A percentile compares a stretch with the other conserved stretches of the same genome.
Conservation (phyloP, 805 yeast genomes). For the Kodamaea kakaduensis region DNA sequence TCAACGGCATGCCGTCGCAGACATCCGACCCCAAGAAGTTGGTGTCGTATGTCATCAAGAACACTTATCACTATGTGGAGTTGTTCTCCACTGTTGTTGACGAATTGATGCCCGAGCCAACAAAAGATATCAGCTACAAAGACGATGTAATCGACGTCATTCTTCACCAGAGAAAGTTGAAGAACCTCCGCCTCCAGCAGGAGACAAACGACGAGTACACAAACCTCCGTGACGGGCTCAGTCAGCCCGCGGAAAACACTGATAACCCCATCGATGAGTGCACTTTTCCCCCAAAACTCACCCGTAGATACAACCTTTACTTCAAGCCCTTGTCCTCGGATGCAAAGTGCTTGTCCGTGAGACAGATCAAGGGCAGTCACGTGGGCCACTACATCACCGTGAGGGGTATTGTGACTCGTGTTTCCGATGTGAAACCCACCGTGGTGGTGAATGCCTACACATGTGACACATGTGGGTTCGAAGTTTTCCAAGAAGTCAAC, state of each 20-base stretch:
- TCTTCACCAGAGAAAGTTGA: slow-evolving; percentile 79
- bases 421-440: slow-evolving; percentile 92
- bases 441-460: slow-evolving; percentile 91
- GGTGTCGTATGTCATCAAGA: slow-evolving; percentile 59
- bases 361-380: slow-evolving; percentile 80
- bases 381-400: slow-evolving; percentile 87
- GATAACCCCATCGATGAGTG: slow-evolving; percentile 29
- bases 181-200: slow-evolving; percentile 69
- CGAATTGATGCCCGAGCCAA: slow-evolving; percentile 81
- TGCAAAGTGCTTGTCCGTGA: slow-evolving; percentile 70
- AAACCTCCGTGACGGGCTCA: slow-evolving; percentile 36
- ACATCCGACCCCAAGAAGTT: slow-evolving; percentile 24
- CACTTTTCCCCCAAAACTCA: slow-evolving; percentile 78
- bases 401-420: slow-evolving; percentile 92
- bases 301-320: slow-evolving; percentile 82
- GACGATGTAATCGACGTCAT: slow-evolving; percentile 94
- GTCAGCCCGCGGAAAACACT: slow-evolving; percentile 13
- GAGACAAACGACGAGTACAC: slow-evolving; percentile 62
- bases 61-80: slow-evolving; percentile 77
- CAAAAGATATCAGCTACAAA: slow-evolving; percentile 68
- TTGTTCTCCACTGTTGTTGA: slow-evolving; percentile 74
- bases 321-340: slow-evolving; percentile 69
- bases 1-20: slow-evolving; percentile 12
- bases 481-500: slow-evolving; percentile 91
- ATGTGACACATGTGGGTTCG: slow-evolving; percentile 96